Percentiles rank a stretch among this genome's conserved stretches.
Conservation (phyloP, 2,329 filamentous ascomycete species). For the Aspergillus brunneoviolaceus region DNA sequence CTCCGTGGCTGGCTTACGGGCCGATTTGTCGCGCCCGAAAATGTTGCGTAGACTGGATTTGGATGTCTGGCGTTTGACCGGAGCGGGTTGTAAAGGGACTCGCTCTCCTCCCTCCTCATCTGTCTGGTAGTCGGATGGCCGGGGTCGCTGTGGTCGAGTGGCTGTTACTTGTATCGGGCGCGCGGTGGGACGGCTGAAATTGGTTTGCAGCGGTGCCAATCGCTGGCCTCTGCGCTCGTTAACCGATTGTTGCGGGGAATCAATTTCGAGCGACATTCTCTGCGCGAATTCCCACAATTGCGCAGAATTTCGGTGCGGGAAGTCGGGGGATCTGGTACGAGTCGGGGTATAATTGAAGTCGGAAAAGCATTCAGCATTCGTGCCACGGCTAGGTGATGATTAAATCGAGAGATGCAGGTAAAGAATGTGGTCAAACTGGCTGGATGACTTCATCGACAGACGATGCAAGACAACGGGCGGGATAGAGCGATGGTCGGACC, state of each 20-base stretch:
- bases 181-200: constrained; percentile 33
- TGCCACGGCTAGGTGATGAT: background rate
- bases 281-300: background rate
- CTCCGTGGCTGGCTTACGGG: constrained; percentile 29
- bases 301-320: background rate
- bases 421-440: background rate
- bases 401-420: background rate
- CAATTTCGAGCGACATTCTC: constrained; percentile 21
- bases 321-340: background rate
- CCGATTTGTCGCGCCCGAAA: constrained; percentile 38
- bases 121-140: constrained; percentile 32
- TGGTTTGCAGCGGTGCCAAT: constrained; percentile 39
- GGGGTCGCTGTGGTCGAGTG: constrained; percentile 31
- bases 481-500: background rate
- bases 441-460: background rate
- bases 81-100: constrained; percentile 32
- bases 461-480: background rate
- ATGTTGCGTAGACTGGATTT: constrained; percentile 39
- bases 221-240: constrained; percentile 40
- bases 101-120: constrained; percentile 28
- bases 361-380: background rate
- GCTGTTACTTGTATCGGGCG: constrained; percentile 16
- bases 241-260: constrained; percentile 27
- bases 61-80: constrained; percentile 36
- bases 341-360: background rate